These are phyloP conservation scores for Myriosclerotinia scirpicola DNA, from an alignment of 2,329 filamentous ascomycete species.

Conservation along the genomic window DNA sequence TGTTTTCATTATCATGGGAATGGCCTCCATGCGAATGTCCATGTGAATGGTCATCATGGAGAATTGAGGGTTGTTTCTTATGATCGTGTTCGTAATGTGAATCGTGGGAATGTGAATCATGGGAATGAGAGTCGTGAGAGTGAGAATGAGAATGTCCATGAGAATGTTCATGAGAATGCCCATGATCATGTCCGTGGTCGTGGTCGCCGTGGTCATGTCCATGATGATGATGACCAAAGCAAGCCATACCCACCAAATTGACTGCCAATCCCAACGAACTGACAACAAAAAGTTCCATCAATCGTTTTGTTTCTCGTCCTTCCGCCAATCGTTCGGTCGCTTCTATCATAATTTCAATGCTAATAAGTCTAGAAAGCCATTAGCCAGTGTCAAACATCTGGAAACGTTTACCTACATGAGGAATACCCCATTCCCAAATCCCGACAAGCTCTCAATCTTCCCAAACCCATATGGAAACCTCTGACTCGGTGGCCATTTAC, in stretches of 20 bases:
- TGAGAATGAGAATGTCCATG: constrained; percentile 42
- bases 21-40: constrained; percentile 30
- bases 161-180: constrained; percentile 37
- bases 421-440: constrained; percentile 95
- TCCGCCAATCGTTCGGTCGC: constrained; percentile 85
- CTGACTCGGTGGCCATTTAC: constrained; percentile 90
- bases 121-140: constrained; percentile 29
- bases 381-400: constrained; percentile 19
- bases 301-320: constrained; percentile 77
- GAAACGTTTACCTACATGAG: constrained; percentile 64
- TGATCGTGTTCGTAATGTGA: constrained; percentile 36
- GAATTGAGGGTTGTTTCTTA: constrained; percentile 22
- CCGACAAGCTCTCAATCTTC: constrained; percentile 93
- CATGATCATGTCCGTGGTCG: constrained; percentile 39
- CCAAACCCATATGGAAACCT: constrained; percentile 93
- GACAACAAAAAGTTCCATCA: constrained; percentile 85
- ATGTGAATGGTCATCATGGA: constrained; percentile 43
- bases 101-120: background rate
- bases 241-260: constrained; percentile 80
- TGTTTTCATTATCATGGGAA: constrained; percentile 88
- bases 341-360: constrained; percentile 93
- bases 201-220: constrained; percentile 46
- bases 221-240: constrained; percentile 44
- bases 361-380: constrained; percentile 68
- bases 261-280: constrained; percentile 83